phyloP scores from a whole-genome alignment of 78 protist genomes.

The Emiliania huxleyi region DNA sequence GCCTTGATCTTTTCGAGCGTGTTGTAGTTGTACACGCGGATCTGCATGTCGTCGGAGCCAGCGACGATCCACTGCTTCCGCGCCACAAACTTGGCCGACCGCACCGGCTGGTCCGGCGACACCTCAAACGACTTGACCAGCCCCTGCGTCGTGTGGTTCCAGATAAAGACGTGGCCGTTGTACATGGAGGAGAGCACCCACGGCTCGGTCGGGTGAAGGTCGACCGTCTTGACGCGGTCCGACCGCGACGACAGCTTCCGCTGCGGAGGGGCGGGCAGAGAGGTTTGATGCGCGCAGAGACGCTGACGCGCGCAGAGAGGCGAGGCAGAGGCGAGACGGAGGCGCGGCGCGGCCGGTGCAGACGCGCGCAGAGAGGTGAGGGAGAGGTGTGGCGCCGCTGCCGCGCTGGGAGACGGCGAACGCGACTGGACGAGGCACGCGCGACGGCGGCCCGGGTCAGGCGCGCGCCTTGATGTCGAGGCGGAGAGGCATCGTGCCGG shows the following conservation, averaged over 20 bases:
- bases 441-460: too few relatives aligned
- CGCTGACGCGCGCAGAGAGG: too few relatives aligned
- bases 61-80: slow-evolving; percentile 95
- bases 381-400: too few relatives aligned
- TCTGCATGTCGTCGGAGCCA: slow-evolving; percentile 88
- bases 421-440: too few relatives aligned
- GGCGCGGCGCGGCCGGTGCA: too few relatives aligned
- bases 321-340: too few relatives aligned
- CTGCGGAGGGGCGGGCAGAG: too few relatives aligned
- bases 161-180: slow-evolving; percentile 90
- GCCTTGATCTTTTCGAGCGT: slow-evolving; percentile 93
- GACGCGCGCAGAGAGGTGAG: too few relatives aligned
- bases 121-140: slow-evolving; percentile 92
- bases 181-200: slow-evolving; percentile 89
- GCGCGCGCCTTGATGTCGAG: too few relatives aligned
- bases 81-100: slow-evolving; percentile 87
- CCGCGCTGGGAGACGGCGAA: too few relatives aligned
- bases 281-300: too few relatives aligned
- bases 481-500: too few relatives aligned
- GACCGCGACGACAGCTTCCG: slow-evolving; percentile 84
- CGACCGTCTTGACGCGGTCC: slow-evolving; percentile 97
- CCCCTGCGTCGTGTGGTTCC: slow-evolving; percentile 92
- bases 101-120: slow-evolving; percentile 77
- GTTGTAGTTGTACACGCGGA: slow-evolving; percentile 94
- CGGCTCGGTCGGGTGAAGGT: slow-evolving; percentile 97